Conservation (phyloP, 208 protist genomes). For the Acanthamoeba castellanii region DNA sequence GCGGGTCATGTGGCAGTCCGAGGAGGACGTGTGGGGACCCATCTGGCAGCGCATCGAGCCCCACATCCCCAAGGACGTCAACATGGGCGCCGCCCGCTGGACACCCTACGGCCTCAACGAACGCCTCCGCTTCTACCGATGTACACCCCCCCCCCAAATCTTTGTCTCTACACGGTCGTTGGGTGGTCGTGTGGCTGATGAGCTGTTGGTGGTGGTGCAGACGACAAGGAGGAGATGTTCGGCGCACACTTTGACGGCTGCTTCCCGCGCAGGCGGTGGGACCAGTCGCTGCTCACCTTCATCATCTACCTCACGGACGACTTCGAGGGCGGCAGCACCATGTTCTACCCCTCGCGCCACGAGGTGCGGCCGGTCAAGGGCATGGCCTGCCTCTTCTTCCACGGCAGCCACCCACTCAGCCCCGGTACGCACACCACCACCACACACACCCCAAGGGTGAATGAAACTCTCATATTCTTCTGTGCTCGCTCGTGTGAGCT, state of each 20-base stretch:
- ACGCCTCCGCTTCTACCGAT: slow-evolving; percentile 74
- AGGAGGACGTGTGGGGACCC: slow-evolving; percentile 15
- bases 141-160: too few relatives aligned
- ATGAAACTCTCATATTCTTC: not conserved
- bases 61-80: not conserved
- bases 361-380: slow-evolving; percentile 55
- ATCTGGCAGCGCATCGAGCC: slow-evolving; percentile 38
- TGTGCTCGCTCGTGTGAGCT: too few relatives aligned
- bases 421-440: not conserved
- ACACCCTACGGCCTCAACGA: slow-evolving; percentile 67
- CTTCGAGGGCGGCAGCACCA: slow-evolving; percentile 59
- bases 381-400: slow-evolving; percentile 57
- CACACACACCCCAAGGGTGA: not conserved
- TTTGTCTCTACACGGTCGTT: too few relatives aligned
- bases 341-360: slow-evolving; percentile 13
- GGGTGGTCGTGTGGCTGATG: not conserved
- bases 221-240: slow-evolving; percentile 59
- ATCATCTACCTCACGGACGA: slow-evolving; percentile 73
- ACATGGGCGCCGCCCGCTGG: not conserved
- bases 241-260: slow-evolving; percentile 64
- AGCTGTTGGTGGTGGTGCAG: not conserved
- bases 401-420: not conserved
- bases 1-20: slow-evolving; percentile 63
- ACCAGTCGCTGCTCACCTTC: slow-evolving; percentile 56
- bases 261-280: slow-evolving; percentile 5